These are phyloP conservation scores for Pestalotiopsis sp. DNA, from an alignment of 2,329 filamentous ascomycete genomes.

Conservation along the genomic window DNA sequence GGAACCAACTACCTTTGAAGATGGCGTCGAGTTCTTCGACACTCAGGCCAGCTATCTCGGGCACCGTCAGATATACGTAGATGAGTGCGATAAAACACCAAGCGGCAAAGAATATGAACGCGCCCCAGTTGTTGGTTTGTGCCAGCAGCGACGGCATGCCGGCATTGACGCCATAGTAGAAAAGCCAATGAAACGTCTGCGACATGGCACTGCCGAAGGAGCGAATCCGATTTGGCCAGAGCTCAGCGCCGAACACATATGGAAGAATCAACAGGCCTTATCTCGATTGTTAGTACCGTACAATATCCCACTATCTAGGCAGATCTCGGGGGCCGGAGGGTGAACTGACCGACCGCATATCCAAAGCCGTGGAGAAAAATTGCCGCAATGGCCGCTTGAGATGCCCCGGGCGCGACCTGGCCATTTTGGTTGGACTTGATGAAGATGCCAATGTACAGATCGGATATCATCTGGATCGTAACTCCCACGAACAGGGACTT, in stretches of 20 bases:
- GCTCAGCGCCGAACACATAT: constrained; percentile 46
- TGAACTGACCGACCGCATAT: constrained; percentile 40
- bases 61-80: constrained; percentile 42
- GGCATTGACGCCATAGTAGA: constrained; percentile 40
- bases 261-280: constrained; percentile 40
- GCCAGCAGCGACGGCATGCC: constrained; percentile 36
- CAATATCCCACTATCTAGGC: not conserved
- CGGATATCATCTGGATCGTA: not conserved
- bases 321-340: not conserved
- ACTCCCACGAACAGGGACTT: constrained; percentile 24
- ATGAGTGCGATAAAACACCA: constrained; percentile 39
- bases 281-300: not conserved
- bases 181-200: constrained; percentile 45
- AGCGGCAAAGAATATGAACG: constrained; percentile 43
- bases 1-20: constrained; percentile 30
- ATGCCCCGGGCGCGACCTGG: constrained; percentile 25
- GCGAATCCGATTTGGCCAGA: constrained; percentile 47
- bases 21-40: constrained; percentile 35
- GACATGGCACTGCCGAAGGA: constrained; percentile 44
- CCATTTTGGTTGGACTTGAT: not conserved
- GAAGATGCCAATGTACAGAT: not conserved
- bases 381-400: constrained; percentile 42
- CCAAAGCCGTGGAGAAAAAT: constrained; percentile 49
- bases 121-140: constrained; percentile 41
- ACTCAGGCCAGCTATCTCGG: constrained; percentile 37